Percentiles rank a stretch among this genome's conserved stretches.
phyloP scores from a whole-genome alignment of 441 rosid genomes.

The Melastoma candidum region DNA sequence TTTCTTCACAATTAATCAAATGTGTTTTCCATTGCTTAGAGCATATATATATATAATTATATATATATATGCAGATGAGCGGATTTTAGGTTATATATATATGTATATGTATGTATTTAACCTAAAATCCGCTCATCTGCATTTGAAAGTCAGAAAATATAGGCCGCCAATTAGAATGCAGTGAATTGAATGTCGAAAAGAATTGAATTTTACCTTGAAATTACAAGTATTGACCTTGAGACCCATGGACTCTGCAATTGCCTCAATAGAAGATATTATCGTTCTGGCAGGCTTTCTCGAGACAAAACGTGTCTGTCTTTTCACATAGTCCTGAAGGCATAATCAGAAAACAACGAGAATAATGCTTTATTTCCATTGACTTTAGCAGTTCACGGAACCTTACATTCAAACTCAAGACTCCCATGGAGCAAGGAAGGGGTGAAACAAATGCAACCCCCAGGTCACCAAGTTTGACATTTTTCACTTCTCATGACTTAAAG shows the following conservation, averaged over 20 bases:
- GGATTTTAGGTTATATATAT: too few relatives aligned
- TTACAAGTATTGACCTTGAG: slow-evolving; percentile 10
- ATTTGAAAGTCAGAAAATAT: not conserved
- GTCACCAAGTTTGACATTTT: too few relatives aligned
- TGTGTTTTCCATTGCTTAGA: too few relatives aligned
- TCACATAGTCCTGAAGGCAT: slow-evolving; percentile 2
- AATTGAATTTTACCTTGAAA: slow-evolving; percentile 2
- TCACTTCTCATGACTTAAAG: too few relatives aligned
- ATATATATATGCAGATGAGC: too few relatives aligned
- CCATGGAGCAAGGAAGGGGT: too few relatives aligned
- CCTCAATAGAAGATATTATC: slow-evolving; percentile 7
- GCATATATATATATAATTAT: too few relatives aligned
- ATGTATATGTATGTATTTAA: too few relatives aligned
- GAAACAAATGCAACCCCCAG: too few relatives aligned
- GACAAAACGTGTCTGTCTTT: slow-evolving; percentile 7
- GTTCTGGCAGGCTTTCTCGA: not conserved
- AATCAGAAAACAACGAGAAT: not conserved
- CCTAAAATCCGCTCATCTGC: not conserved
- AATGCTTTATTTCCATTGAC: not conserved
- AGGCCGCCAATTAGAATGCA: not conserved
- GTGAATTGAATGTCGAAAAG: not conserved
- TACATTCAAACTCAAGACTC: too few relatives aligned
- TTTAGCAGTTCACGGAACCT: too few relatives aligned
- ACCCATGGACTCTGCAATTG: slow-evolving; percentile 6
- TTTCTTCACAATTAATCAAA: too few relatives aligned